Percentiles rank a stretch among this genome's conserved stretches.
phyloP scores from a whole-genome alignment of 495 filamentous ascomycete genomes.

The Tuber indicum region DNA sequence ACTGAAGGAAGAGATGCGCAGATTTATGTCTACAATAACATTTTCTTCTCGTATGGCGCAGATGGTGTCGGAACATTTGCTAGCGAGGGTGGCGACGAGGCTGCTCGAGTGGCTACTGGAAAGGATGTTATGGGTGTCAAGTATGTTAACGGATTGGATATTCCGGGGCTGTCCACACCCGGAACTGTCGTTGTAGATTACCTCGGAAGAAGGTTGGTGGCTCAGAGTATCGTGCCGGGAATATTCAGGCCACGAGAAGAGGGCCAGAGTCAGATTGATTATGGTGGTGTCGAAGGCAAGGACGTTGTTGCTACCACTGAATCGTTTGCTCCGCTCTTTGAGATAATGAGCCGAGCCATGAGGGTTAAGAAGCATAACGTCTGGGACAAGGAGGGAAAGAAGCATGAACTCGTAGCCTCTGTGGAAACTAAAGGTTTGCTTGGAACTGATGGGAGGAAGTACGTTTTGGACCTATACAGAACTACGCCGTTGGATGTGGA shows the following conservation, averaged over 20 bases:
- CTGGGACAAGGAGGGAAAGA: conserved; percentile 92
- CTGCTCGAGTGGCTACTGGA: conserved; percentile 88
- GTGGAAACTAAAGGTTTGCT: conserved; percentile 97
- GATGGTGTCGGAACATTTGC: conserved; percentile 97
- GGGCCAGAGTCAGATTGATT: conserved; percentile 97
- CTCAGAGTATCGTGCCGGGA: conserved; percentile 95
- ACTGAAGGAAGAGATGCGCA: conserved; percentile 88
- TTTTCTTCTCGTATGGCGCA: conserved; percentile 97
- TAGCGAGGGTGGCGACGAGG: conserved; percentile 93
- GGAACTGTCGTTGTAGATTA: conserved; percentile 97
- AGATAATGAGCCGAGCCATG: conserved; percentile 79
- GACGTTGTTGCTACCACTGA: conserved; percentile 87
- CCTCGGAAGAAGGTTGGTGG: conserved; percentile 91
- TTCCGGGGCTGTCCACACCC: conserved; percentile 85
- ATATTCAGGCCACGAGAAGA: conserved; percentile 99
- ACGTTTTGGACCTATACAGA: conserved; percentile 92
- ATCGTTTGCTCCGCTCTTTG: conserved; percentile 75
- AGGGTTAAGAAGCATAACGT: conserved; percentile 90
- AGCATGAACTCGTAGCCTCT: conserved; percentile 86
- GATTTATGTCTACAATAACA: conserved; percentile 99
- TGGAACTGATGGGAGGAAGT: conserved; percentile 95
- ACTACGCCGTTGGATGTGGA: conserved; percentile 83
- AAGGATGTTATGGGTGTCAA: conserved; percentile 94
- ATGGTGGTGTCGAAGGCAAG: conserved; percentile 95
- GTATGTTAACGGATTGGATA: conserved; percentile 93